These are phyloP conservation scores for Yamadazyma blattariae DNA, from an alignment of 1,139 yeast genomes.

Conservation along the genomic window DNA sequence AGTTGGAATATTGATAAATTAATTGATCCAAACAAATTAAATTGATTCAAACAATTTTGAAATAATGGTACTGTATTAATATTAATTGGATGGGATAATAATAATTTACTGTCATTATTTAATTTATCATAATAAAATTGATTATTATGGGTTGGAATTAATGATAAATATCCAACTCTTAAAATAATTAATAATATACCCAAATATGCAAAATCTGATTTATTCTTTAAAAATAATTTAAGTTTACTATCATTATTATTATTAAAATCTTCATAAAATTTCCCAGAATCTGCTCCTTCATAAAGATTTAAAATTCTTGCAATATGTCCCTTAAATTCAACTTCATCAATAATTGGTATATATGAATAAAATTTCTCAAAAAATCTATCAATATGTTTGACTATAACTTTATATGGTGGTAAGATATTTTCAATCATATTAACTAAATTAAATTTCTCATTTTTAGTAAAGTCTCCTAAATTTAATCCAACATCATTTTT, in stretches of 20 bases:
- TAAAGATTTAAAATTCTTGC: constrained; percentile 16
- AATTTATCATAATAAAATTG: constrained; percentile 16
- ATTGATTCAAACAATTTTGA: constrained; percentile 36
- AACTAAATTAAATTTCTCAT: constrained; percentile 25
- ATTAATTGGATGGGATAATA: constrained; percentile 18
- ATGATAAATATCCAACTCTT: constrained; percentile 28
- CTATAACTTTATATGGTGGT: constrained; percentile 39
- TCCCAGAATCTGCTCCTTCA: constrained; percentile 5
- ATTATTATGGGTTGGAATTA: constrained; percentile 21
- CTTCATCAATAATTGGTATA: constrained; percentile 48
- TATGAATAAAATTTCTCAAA: constrained; percentile 43
- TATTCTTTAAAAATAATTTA: constrained; percentile 21
- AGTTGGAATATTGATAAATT: constrained; percentile 52
- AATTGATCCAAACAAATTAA: constrained; percentile 32
- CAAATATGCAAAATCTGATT: constrained; percentile 29
- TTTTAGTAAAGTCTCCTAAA: constrained; percentile 31
- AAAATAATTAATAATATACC: constrained; percentile 28
- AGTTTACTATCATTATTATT: constrained; percentile 15
- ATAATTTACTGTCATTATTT: constrained; percentile 2
- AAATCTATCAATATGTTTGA: constrained; percentile 43
- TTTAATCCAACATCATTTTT: constrained; percentile 28
- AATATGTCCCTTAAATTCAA: constrained; percentile 14
- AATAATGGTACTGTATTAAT: constrained; percentile 34
- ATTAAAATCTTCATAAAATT: constrained; percentile 5
- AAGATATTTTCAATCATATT: constrained; percentile 32